Evolutionary conservation across 768 basidiomycete species (phyloP), one percentile per base, ranked within the genome.

Genomic region (Pisolithus albus): DNA sequence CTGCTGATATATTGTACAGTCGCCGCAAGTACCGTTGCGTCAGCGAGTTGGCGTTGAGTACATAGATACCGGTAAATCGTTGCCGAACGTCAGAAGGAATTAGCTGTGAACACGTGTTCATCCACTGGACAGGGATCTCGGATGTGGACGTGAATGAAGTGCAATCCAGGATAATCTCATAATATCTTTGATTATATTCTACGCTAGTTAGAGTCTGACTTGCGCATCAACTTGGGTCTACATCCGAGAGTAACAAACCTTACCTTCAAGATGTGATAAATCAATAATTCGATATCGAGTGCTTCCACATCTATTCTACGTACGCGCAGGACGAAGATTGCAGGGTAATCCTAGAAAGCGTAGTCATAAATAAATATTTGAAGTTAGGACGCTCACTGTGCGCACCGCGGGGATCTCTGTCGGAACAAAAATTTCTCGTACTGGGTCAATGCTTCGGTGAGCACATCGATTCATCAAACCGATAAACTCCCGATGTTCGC

Each of bases 91-190:
- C 88, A 23, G 66, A 63, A 6, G 91, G 88, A 49, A 87, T 79
- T 18, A 88, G 70, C 62, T 91, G 87, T 11, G 82, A 77, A 53
- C 86, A 84, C 49, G 81, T 85, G 65, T 86, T 88, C 43, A 92
- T 62, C 86, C 86, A 90, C 55, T 87, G 84, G 8, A 88, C 70
- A 0, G 92, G 91, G 7, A 92, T 72, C 66, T 92, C 88, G 0
- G 88, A 88, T 9, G 77, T 75, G 2, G 84, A 74, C 3, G 81
- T 76, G 63, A 92, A 92, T 8, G 77, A 78, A 34, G 90, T 92
- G 67, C 85, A 91, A 58, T 94, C 91, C 30, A 92, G 62, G 55
- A 94, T 78, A 45, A 94, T 70, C 44, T 91, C 86, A 61, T 84
- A 88, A 4, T 62, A 52, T 26, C 75, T 75, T 42, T 75, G 67